Evolutionary conservation across 495 filamentous ascomycete genomes (phyloP).

Genomic region (Trichoderma gamsii): DNA sequence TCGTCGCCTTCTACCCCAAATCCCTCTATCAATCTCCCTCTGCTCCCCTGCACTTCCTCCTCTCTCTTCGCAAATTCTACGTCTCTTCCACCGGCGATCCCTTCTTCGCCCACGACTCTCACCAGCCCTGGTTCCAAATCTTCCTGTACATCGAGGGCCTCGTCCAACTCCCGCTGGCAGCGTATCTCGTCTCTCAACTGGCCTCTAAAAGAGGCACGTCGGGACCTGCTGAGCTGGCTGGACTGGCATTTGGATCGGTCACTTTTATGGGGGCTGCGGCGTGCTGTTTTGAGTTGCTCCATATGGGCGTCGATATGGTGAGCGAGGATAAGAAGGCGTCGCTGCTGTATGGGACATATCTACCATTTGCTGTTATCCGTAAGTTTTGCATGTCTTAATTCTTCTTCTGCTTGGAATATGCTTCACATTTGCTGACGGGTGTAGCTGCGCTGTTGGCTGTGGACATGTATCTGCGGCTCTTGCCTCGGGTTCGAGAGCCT

Average conservation of each 20-base stretch:
- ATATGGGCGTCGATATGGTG: constrained; percentile 47
- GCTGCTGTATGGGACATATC: constrained; percentile 50
- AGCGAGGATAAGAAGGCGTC: constrained; percentile 46
- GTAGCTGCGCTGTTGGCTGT: constrained; percentile 31
- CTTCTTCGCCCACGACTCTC: constrained; percentile 56
- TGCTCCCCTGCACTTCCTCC: constrained; percentile 42
- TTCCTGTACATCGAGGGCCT: constrained; percentile 65
- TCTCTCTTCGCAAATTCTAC: constrained; percentile 54
- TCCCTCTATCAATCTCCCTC: constrained; percentile 40
- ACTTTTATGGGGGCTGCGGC: constrained; percentile 65
- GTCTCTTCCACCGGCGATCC: constrained; percentile 66
- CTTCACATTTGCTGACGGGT: constrained; percentile 17
- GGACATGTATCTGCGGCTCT: constrained; percentile 17
- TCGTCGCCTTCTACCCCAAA: constrained; percentile 57
- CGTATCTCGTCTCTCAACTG: constrained; percentile 53
- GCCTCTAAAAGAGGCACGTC: constrained; percentile 34
- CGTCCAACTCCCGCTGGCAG: constrained; percentile 61
- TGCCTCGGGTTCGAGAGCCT: constrained; percentile 9
- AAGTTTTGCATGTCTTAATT: constrained; percentile 31
- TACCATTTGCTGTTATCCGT: constrained; percentile 69
- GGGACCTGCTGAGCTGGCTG: constrained; percentile 41
- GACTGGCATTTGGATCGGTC: constrained; percentile 64
- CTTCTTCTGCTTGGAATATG: neutral
- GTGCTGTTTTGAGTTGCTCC: constrained; percentile 51
- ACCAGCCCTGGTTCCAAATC: constrained; percentile 57